Conservation (phyloP, 495 filamentous ascomycete species). For the Beverwykella pulmonaria region DNA sequence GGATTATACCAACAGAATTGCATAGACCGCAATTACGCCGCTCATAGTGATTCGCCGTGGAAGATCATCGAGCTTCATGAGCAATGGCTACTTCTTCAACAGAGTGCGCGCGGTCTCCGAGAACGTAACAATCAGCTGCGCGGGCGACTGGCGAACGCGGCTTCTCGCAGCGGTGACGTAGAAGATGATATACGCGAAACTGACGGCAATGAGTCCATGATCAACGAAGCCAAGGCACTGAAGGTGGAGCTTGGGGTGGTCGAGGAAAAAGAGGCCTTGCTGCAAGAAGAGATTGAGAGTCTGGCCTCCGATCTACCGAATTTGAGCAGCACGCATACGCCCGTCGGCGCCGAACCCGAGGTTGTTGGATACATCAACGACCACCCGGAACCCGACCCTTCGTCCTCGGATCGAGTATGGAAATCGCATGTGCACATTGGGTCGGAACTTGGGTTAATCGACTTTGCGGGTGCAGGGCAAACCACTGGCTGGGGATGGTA, state of each 20-base stretch:
- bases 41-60: constrained; percentile 64
- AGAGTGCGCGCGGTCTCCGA: constrained; percentile 57
- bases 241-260: constrained; percentile 67
- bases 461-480: constrained; percentile 77
- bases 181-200: constrained; percentile 27
- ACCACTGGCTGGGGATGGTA: constrained; percentile 97
- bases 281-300: constrained; percentile 67
- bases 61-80: constrained; percentile 71
- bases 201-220: constrained; percentile 47
- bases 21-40: constrained; percentile 77
- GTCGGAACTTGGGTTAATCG: constrained; percentile 73
- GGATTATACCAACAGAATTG: constrained; percentile 81
- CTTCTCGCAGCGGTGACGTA: constrained; percentile 30
- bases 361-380: constrained; percentile 75
- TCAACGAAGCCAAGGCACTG: constrained; percentile 67
- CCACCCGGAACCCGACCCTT: constrained; percentile 58
- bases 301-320: constrained; percentile 85
- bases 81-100: constrained; percentile 62
- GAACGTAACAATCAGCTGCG: constrained; percentile 58
- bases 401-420: constrained; percentile 56
- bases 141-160: constrained; percentile 39
- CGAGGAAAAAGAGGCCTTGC: constrained; percentile 59
- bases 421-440: constrained; percentile 85
- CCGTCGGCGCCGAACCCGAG: constrained; percentile 63
- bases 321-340: constrained; percentile 74